Evolutionary conservation across 768 basidiomycete species (phyloP).

Genomic region (Podaxis pistillaris): DNA sequence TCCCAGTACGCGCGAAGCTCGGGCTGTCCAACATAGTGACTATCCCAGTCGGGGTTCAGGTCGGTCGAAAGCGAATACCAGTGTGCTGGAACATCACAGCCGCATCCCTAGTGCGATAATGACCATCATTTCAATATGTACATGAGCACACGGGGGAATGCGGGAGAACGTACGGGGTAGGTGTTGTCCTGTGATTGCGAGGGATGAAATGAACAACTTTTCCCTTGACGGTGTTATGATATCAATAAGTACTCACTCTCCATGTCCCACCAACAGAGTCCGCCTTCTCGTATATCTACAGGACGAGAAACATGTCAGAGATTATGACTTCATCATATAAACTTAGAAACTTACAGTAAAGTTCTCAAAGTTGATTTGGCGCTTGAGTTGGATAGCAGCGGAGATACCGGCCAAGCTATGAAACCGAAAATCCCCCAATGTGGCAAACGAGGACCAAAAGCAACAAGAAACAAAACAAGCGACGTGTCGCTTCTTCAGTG

Average conservation of each 20-base stretch:
- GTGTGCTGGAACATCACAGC: constrained; percentile 53
- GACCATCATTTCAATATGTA: neutral
- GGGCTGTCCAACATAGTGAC: constrained; percentile 43
- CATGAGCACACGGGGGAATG: neutral
- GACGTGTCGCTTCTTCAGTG: neutral
- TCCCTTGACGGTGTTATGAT: neutral
- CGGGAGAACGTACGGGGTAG: constrained; percentile 41
- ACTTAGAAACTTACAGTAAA: constrained; percentile 39
- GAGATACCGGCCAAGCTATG: constrained; percentile 46
- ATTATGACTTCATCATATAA: neutral
- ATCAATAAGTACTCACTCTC: constrained; percentile 38
- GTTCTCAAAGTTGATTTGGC: constrained; percentile 40
- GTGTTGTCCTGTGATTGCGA: constrained; percentile 44
- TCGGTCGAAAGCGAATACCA: constrained; percentile 58
- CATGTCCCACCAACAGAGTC: constrained; percentile 52
- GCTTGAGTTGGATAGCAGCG: constrained; percentile 46
- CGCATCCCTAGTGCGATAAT: constrained; percentile 41
- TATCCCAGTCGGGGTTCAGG: constrained; percentile 51
- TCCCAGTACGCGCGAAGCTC: constrained; percentile 54
- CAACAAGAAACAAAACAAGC: neutral
- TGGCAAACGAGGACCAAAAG: neutral
- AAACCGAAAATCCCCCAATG: neutral
- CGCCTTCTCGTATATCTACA: constrained; percentile 51
- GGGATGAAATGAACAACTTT: constrained; percentile 1
- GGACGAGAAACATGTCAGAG: neutral